Evolutionary conservation across 2,329 filamentous ascomycete genomes (phyloP).

Genomic region (Phialophora chinensis): DNA sequence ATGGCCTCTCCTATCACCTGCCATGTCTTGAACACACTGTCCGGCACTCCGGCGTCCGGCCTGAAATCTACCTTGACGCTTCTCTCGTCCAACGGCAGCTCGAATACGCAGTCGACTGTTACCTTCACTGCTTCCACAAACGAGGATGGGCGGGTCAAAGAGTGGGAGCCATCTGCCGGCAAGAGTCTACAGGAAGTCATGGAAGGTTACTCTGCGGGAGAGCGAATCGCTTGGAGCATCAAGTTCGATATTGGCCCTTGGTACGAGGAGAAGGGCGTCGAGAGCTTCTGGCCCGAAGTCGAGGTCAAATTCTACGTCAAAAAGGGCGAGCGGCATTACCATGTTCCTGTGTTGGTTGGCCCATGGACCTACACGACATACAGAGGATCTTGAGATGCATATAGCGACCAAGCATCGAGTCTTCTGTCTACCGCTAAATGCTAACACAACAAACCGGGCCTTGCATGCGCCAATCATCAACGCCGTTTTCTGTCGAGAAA

Average conservation of each 20-base stretch:
- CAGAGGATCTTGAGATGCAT: slow-evolving; percentile 51
- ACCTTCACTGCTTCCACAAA: slow-evolving; percentile 51
- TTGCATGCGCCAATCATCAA: slow-evolving; percentile 14
- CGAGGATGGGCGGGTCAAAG: slow-evolving; percentile 54
- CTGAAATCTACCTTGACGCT: slow-evolving; percentile 59
- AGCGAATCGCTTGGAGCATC: slow-evolving; percentile 54
- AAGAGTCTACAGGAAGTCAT: slow-evolving; percentile 38
- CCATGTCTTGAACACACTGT: slow-evolving; percentile 57
- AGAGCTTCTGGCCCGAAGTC: slow-evolving; percentile 59
- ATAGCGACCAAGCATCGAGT: neutral
- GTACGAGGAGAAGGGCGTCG: slow-evolving; percentile 55
- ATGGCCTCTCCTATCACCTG: slow-evolving; percentile 53
- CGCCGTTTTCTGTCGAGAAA: slow-evolving; percentile 12
- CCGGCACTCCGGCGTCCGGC: slow-evolving; percentile 51
- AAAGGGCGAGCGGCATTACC: slow-evolving; percentile 56
- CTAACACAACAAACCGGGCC: neutral
- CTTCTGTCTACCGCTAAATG: slow-evolving; percentile 10
- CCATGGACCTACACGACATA: slow-evolving; percentile 60
- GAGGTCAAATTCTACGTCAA: slow-evolving; percentile 58
- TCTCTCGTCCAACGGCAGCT: slow-evolving; percentile 60
- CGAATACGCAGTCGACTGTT: slow-evolving; percentile 28
- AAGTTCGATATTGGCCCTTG: slow-evolving; percentile 54
- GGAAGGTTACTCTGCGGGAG: slow-evolving; percentile 39
- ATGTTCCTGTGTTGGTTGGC: slow-evolving; percentile 58
- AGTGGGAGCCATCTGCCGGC: slow-evolving; percentile 46